Conservation (phyloP, 2,329 filamentous ascomycete species). For the Periconia sp. region DNA sequence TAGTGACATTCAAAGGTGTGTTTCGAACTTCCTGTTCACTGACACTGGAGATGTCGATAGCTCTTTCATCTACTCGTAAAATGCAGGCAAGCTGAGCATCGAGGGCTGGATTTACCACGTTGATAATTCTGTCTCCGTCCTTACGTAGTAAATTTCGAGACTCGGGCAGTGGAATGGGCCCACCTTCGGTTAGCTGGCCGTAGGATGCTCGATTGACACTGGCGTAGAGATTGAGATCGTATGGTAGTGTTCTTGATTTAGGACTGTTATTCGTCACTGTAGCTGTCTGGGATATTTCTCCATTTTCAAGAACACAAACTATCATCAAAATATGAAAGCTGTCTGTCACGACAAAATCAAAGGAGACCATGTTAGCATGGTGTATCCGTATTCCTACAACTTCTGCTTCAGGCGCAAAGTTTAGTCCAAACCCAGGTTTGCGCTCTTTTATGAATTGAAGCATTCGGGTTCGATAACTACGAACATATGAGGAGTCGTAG, state of each 20-base stretch:
- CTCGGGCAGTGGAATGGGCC: slow-evolving; percentile 12
- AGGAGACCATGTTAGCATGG: slow-evolving; percentile 7
- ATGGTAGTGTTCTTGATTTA: neutral
- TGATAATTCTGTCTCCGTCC: neutral
- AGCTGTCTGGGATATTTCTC: slow-evolving; percentile 6
- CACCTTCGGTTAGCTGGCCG: slow-evolving; percentile 16
- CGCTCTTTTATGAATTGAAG: slow-evolving; percentile 10
- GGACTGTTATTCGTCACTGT: slow-evolving; percentile 2
- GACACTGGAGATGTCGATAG: neutral
- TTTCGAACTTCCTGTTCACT: slow-evolving; percentile 8
- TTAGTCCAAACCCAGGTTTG: slow-evolving; percentile 12
- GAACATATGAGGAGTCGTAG: slow-evolving; percentile 13
- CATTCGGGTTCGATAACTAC: slow-evolving; percentile 15
- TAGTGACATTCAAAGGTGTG: slow-evolving; percentile 1
- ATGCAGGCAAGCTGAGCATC: slow-evolving; percentile 5
- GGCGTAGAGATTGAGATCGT: slow-evolving; percentile 1
- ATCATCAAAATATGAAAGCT: slow-evolving; percentile 1
- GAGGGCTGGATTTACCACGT: slow-evolving; percentile 6
- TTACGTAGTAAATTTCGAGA: slow-evolving; percentile 7
- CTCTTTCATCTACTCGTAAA: slow-evolving; percentile 3
- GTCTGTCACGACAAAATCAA: slow-evolving; percentile 1
- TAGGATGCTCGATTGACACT: slow-evolving; percentile 18
- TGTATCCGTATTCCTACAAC: slow-evolving; percentile 8
- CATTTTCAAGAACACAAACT: slow-evolving; percentile 4
- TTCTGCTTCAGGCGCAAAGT: slow-evolving; percentile 1